phyloP scores from a whole-genome alignment of 768 basidiomycete species.

The Lactarius sanguifluus region DNA sequence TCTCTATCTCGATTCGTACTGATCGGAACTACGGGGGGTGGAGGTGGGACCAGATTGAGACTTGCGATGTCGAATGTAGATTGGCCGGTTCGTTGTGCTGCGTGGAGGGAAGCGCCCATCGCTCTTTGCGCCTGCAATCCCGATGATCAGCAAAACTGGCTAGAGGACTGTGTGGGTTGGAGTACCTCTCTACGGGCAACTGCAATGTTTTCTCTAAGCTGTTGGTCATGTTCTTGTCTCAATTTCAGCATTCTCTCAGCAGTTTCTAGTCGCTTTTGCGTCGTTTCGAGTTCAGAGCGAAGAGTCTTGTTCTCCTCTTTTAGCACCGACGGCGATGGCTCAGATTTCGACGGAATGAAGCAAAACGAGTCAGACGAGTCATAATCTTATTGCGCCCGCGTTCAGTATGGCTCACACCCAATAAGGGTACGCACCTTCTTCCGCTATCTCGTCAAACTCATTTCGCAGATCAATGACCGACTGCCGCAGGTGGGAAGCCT shows the following conservation, averaged over 20 bases:
- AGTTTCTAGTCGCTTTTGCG: slow-evolving; percentile 57
- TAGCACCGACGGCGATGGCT: slow-evolving; percentile 48
- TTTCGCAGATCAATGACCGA: slow-evolving; percentile 36
- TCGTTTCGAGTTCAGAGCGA: slow-evolving; percentile 56
- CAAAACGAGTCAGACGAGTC: slow-evolving; percentile 81
- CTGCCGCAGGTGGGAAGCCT: slow-evolving; percentile 24
- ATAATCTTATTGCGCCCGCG: slow-evolving; percentile 35
- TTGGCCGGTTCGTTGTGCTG: slow-evolving; percentile 48
- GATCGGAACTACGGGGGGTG: slow-evolving; percentile 50
- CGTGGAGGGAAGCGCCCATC: slow-evolving; percentile 62
- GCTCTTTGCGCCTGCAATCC: slow-evolving; percentile 68
- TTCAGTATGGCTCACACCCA: background rate
- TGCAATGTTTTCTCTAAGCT: slow-evolving; percentile 78
- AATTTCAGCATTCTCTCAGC: slow-evolving; percentile 64
- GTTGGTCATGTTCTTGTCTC: slow-evolving; percentile 75
- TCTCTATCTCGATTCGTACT: slow-evolving; percentile 58
- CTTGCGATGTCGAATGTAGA: slow-evolving; percentile 51
- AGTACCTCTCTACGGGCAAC: slow-evolving; percentile 65
- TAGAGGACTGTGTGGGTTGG: background rate
- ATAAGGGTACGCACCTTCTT: slow-evolving; percentile 51
- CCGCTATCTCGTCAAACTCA: slow-evolving; percentile 63
- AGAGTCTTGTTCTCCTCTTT: slow-evolving; percentile 68
- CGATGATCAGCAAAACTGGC: slow-evolving; percentile 4
- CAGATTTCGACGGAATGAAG: slow-evolving; percentile 63
- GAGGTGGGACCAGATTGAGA: slow-evolving; percentile 52